A percentile compares a stretch with the other conserved stretches of the same genome.
These are phyloP conservation scores for Cucurbitaria berberidis DNA, from an alignment of 2,329 filamentous ascomycete genomes.

Conservation along the genomic window DNA sequence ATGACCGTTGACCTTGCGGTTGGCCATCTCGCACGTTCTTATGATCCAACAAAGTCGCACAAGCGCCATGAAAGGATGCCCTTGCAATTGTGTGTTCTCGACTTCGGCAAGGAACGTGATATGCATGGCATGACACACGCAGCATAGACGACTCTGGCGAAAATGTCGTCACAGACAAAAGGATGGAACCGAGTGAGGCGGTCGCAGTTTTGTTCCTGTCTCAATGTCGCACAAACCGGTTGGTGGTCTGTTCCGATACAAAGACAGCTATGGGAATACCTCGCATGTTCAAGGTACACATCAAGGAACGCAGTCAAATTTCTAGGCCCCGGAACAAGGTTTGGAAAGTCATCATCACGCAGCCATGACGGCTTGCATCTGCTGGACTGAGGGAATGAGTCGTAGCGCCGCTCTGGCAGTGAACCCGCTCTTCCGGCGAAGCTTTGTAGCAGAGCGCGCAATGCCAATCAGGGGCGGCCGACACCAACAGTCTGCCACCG, in stretches of 20 bases:
- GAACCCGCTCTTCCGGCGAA: slow-evolving; percentile 44
- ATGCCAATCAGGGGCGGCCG: slow-evolving; percentile 37
- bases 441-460: slow-evolving; percentile 24
- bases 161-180: slow-evolving; percentile 23
- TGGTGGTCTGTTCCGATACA: slow-evolving; percentile 13
- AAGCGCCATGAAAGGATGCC: slow-evolving; percentile 14
- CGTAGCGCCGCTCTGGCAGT: slow-evolving; percentile 37
- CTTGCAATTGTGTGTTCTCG: slow-evolving; percentile 23
- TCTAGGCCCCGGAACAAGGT: slow-evolving; percentile 21
- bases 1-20: neutral
- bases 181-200: slow-evolving; percentile 15
- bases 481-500: slow-evolving; percentile 25
- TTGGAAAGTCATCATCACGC: slow-evolving; percentile 30
- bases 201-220: slow-evolving; percentile 10
- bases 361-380: slow-evolving; percentile 39
- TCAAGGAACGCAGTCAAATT: slow-evolving; percentile 21
- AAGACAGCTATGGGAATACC: neutral
- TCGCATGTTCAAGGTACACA: slow-evolving; percentile 14
- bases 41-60: slow-evolving; percentile 23
- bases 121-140: slow-evolving; percentile 25
- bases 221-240: slow-evolving; percentile 19
- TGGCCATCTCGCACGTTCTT: slow-evolving; percentile 15
- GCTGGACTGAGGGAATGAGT: slow-evolving; percentile 25
- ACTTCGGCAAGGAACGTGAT: slow-evolving; percentile 15
- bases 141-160: slow-evolving; percentile 14